A percentile compares a stretch with the other conserved stretches of the same genome.
Conservation (phyloP, 306 rosid genomes). For the Cucumis hystrix region DNA sequence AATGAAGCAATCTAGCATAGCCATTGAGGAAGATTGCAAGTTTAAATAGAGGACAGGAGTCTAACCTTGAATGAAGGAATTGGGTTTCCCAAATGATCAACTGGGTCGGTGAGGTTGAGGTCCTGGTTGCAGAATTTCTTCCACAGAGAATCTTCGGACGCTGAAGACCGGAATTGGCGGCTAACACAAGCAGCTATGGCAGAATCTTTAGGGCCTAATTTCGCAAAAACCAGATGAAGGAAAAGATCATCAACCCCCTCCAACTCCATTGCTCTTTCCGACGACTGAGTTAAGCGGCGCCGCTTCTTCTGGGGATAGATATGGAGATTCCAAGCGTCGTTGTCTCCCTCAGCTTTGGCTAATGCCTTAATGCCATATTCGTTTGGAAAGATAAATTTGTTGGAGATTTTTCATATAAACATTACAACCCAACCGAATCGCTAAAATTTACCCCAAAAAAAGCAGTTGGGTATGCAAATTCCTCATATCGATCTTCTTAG, state of each 20-base stretch:
- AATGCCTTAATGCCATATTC: neutral
- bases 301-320: neutral
- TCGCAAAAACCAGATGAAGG: conserved; percentile 27
- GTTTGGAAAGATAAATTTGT: no score
- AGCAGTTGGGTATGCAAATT: neutral
- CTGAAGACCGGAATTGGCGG: conserved; percentile 32
- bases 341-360: neutral
- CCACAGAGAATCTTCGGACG: conserved; percentile 71
- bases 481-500: neutral
- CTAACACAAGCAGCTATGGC: conserved; percentile 45
- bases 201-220: conserved; percentile 39
- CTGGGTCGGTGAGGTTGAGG: conserved; percentile 33
- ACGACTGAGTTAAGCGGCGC: neutral
- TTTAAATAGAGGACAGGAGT: neutral
- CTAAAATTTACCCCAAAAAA: neutral
- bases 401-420: no score
- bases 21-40: neutral
- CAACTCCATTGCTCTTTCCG: conserved; percentile 25
- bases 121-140: conserved; percentile 37
- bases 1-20: neutral
- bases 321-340: neutral
- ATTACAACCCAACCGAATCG: neutral
- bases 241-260: conserved; percentile 67
- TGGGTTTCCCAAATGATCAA: conserved; percentile 48
- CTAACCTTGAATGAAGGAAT: conserved; percentile 60